These are phyloP conservation scores for Suhomyces guaymorum DNA, from an alignment of 1,139 yeast species.

Conservation along the genomic window DNA sequence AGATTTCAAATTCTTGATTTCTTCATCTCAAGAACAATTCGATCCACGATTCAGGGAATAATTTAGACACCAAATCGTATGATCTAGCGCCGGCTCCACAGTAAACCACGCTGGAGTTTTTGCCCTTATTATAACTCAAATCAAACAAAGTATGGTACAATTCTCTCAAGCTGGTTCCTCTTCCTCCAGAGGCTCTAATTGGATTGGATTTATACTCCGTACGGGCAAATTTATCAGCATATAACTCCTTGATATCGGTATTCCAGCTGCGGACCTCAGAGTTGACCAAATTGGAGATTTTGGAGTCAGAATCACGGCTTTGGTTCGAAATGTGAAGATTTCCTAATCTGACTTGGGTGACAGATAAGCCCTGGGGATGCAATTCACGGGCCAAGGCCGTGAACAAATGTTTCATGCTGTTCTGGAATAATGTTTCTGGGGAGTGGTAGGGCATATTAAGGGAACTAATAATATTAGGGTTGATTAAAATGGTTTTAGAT, in stretches of 20 bases:
- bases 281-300: conserved; percentile 33
- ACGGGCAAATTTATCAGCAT: conserved; percentile 36
- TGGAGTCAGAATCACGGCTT: conserved; percentile 25
- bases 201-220: conserved; percentile 39
- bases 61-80: conserved; percentile 37
- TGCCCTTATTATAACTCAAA: conserved; percentile 37
- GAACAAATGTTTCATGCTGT: conserved; percentile 37
- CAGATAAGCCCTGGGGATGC: conserved; percentile 41
- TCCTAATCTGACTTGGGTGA: conserved; percentile 50
- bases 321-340: conserved; percentile 44
- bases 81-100: conserved; percentile 54
- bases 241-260: conserved; percentile 37
- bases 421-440: conserved; percentile 47
- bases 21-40: conserved; percentile 23
- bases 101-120: conserved; percentile 39
- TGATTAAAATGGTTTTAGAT: conserved; percentile 45
- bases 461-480: conserved; percentile 46
- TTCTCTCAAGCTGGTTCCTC: conserved; percentile 45
- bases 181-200: conserved; percentile 32
- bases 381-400: conserved; percentile 44
- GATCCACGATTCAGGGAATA: conserved; percentile 37
- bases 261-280: conserved; percentile 47
- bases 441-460: conserved; percentile 51
- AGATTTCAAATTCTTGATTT: too few species aligned
- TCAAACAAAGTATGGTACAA: conserved; percentile 59